phyloP scores from a whole-genome alignment of 2,329 filamentous ascomycete species.

The Calonectria pseudoreteaudii region DNA sequence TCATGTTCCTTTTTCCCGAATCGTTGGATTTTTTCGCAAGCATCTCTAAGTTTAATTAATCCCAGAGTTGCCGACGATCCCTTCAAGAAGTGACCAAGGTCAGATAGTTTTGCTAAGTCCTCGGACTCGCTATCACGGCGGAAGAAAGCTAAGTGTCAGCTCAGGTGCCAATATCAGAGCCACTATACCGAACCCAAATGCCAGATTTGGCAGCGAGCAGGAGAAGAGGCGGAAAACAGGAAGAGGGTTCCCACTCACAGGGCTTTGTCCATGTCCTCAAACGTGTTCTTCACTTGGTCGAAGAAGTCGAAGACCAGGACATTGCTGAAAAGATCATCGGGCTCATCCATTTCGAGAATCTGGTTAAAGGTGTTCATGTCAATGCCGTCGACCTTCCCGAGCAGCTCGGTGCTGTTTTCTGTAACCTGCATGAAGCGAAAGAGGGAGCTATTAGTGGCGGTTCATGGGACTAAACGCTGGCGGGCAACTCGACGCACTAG shows the following conservation, averaged over 20 bases:
- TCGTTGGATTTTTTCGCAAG: constrained; percentile 96
- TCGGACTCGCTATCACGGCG: constrained; percentile 66
- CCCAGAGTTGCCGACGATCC: constrained; percentile 96
- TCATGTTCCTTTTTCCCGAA: constrained; percentile 87
- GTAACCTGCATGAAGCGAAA: constrained; percentile 49
- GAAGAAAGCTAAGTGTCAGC: constrained; percentile 13
- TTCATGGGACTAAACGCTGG: background rate
- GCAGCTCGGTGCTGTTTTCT: constrained; percentile 63
- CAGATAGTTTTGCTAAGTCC: constrained; percentile 81
- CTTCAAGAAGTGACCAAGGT: constrained; percentile 95
- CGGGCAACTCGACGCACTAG: constrained; percentile 43
- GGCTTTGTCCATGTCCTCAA: constrained; percentile 82
- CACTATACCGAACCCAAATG: background rate
- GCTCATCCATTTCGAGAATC: constrained; percentile 98
- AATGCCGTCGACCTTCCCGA: constrained; percentile 78
- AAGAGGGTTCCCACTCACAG: constrained; percentile 73
- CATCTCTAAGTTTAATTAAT: constrained; percentile 89
- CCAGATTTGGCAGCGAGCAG: background rate
- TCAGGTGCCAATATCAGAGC: background rate
- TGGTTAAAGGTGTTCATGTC: constrained; percentile 88
- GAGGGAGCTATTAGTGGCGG: constrained; percentile 23
- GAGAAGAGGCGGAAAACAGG: background rate
- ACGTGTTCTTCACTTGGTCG: constrained; percentile 88
- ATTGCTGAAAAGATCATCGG: constrained; percentile 86
- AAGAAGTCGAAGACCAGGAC: constrained; percentile 95